Evolutionary conservation across 768 basidiomycete genomes (phyloP).

Genomic region (Obba rivulosa): DNA sequence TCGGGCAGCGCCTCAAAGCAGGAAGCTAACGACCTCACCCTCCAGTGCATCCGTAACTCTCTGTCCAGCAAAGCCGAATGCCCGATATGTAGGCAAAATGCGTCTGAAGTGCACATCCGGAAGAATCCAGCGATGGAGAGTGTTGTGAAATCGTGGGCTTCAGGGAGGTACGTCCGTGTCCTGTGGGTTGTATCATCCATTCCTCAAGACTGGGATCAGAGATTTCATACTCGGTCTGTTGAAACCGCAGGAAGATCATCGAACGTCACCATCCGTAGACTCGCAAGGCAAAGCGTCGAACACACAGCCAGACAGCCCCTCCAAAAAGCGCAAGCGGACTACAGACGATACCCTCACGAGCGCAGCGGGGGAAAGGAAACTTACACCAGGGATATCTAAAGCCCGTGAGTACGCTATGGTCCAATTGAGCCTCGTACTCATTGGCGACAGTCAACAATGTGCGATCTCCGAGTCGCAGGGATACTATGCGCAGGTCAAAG

Average conservation of each 20-base stretch:
- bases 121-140: conserved; percentile 70
- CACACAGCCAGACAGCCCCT: no score
- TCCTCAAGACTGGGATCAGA: conserved; percentile 2
- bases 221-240: conserved; percentile 12
- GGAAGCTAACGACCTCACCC: background rate
- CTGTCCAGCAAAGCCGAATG: conserved; percentile 60
- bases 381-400: background rate
- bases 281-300: no score
- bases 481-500: no score
- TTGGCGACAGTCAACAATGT: no score
- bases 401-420: background rate
- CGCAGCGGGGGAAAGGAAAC: no score
- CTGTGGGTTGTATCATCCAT: background rate
- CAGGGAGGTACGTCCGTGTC: conserved; percentile 47
- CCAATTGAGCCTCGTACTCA: no score
- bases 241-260: conserved; percentile 1
- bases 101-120: conserved; percentile 59
- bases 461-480: no score
- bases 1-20: background rate
- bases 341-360: no score
- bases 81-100: conserved; percentile 59
- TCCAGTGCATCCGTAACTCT: conserved; percentile 65
- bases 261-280: no score
- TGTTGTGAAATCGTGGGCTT: conserved; percentile 64
- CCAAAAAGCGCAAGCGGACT: no score